A percentile compares a stretch with the other conserved stretches of the same genome.
These are phyloP conservation scores for Naganishia cerealis DNA, from an alignment of 1,284 basidiomycete species.

Conservation along the genomic window DNA sequence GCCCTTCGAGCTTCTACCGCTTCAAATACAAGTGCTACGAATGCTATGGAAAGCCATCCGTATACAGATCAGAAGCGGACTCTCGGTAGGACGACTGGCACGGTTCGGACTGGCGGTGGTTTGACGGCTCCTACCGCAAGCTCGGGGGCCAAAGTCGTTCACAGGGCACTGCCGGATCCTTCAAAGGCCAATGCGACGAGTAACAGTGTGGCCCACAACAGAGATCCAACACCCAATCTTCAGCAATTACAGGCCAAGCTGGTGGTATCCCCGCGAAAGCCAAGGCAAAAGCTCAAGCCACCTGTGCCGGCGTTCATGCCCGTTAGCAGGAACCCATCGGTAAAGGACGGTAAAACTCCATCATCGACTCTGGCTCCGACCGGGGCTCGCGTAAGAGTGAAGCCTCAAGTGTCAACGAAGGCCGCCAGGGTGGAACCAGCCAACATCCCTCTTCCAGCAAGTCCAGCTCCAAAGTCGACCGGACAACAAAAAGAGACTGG, in stretches of 20 bases:
- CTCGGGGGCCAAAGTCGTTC: constrained; percentile 20
- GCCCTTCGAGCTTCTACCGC: constrained; percentile 1
- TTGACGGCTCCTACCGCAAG: constrained; percentile 23
- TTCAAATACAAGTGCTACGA: constrained; percentile 1
- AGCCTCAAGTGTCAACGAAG: background rate
- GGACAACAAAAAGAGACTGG: background rate
- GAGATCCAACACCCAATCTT: background rate
- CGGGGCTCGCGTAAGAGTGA: constrained; percentile 5
- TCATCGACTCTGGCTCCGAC: background rate
- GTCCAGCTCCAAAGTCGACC: constrained; percentile 6
- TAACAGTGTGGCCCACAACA: background rate
- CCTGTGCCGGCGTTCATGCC: constrained; percentile 28
- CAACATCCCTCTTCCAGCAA: constrained; percentile 15
- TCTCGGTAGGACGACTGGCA: background rate
- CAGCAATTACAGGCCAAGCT: constrained; percentile 30
- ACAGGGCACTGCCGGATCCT: constrained; percentile 5
- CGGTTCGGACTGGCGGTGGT: background rate
- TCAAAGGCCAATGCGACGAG: background rate
- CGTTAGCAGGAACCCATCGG: constrained; percentile 4
- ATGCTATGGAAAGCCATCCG: background rate
- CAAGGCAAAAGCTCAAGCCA: constrained; percentile 29
- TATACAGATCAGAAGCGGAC: background rate
- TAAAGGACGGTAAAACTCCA: constrained; percentile 5
- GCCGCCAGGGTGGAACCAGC: constrained; percentile 5
- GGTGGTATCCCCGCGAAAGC: constrained; percentile 26